Evolutionary conservation across 306 rosid genomes (phyloP), one percentile per base, ranked within the genome.

Genomic region (Dryas alaskensis): DNA sequence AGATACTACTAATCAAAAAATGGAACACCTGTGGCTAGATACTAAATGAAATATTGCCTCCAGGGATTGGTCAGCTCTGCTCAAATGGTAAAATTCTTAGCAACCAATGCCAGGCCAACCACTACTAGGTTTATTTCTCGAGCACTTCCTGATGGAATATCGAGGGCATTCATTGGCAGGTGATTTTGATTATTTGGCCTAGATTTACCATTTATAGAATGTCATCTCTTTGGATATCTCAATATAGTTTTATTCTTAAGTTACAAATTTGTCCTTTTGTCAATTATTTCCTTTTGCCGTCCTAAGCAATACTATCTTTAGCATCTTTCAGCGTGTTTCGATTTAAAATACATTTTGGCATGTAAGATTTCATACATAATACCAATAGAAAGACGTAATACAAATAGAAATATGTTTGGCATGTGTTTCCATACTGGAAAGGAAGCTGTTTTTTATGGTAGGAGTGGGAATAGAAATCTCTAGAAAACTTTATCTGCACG

Each of bases 41-140:
- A 44, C 88, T 84, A 82, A 89, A 73, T 65, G 27, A 79, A 39
- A 54, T 68, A 46, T 76, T 74, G 64, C 46, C 60, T 84, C 46
- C 85, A 95, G 98, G 99, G 99, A 17, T 80, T 95, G 89, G 95
- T 95, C 67, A 95, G 99, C 89, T 95, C 99, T 7, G 93, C 99
- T 67, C 97, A 95, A 84, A 92, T 95, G 98, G 99, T 95, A 27
- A 92, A 61, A 72, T 84, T 79, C 67, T 86, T 95, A 54, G 87
- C 98, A 76, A 90, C 87, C 75, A 90, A 95, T 81, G 97, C 99
- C 61, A 87, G 98, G 85, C 99, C 98, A 70, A 95, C 98, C 27
- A 78, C 89, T 50, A 81, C 86, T 65, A 89, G 99, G 88, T 81
- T 85, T 65, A 88, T 95, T 65, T 90, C 92, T 69, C 87, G 96